Percentiles rank a stretch among this genome's conserved stretches.
Conservation (phyloP, 495 filamentous ascomycete genomes). For the Niebla homalea region DNA sequence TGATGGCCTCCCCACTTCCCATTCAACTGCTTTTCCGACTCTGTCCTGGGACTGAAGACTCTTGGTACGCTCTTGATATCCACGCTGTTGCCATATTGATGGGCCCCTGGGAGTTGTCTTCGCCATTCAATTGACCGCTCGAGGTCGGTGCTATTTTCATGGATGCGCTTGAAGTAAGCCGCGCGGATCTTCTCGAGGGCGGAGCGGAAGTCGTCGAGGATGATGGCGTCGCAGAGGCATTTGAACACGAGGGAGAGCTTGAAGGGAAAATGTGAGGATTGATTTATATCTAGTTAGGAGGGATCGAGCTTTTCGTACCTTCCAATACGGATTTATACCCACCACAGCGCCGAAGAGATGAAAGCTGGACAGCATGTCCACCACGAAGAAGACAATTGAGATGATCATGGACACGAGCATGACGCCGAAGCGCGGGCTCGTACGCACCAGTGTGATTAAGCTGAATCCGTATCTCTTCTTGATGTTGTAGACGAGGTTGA, state of each 20-base stretch:
- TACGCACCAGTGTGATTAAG: constrained; percentile 31
- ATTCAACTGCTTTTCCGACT: background rate
- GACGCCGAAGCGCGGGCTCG: constrained; percentile 43
- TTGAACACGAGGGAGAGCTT: constrained; percentile 44
- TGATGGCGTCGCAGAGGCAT: constrained; percentile 43
- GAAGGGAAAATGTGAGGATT: background rate
- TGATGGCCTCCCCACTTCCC: background rate
- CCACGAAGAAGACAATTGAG: constrained; percentile 38
- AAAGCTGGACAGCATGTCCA: constrained; percentile 33
- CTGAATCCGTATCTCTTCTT: constrained; percentile 39
- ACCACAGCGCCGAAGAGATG: constrained; percentile 13
- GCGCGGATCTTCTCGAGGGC: constrained; percentile 31
- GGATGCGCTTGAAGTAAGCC: background rate
- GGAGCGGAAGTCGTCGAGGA: constrained; percentile 51
- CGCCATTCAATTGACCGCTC: background rate
- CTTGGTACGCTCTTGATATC: background rate
- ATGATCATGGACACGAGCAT: constrained; percentile 42
- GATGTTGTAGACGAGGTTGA: constrained; percentile 40
- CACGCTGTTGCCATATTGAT: background rate
- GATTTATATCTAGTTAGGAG: background rate
- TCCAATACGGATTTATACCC: constrained; percentile 36
- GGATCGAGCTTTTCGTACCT: constrained; percentile 8
- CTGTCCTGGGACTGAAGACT: background rate
- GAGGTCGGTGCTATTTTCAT: background rate
- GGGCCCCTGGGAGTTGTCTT: background rate